Base-by-base conservation (phyloP, 2,329 filamentous ascomycete genomes). In the Sordariomycetes sp. region DNA sequence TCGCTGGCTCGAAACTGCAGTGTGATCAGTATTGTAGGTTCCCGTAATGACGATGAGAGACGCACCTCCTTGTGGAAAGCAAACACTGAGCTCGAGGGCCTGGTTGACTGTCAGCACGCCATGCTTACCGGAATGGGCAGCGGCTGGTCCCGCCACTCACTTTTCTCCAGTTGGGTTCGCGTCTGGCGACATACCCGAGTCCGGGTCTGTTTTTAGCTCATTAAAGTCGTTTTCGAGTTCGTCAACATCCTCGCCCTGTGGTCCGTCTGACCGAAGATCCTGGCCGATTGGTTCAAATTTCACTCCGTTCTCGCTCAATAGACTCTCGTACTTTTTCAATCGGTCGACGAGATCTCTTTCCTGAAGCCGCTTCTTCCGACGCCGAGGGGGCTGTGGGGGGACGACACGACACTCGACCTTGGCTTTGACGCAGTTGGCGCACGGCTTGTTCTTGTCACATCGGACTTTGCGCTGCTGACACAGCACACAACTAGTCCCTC, bases 381-480 rank as follows among this genome's bases (percentile, higher is more conserved):
- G 54, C 49, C 77, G 57, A 47, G 75, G 63, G 50, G 77, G 62
- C 49, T 75, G 55, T 45, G 75, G 60, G 47, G 74, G 60, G 42
- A 72, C 57, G 7, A 79, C 71, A 24, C 68, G 65, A 50, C 78
- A 86, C 43, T 82, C 71, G 21, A 69, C 69, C 16, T 66, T 59
- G 34, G 72, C 68, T 54, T 72, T 79, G 50, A 75, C 61, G 49
- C 82, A 86, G 55, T 81, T 80, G 46, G 70, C 64, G 49, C 82
- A 86, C 12, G 82, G 82, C 54, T 78, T 78, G 45, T 70, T 74
- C 55, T 80, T 81, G 54, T 86, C 77, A 55, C 82, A 86, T 39
- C 78, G 78, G 27, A 86, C 71, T 53, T 86, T 86, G 40, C 81
- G 75, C 51, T 83, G 80, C 51, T 87, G 82, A 49, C 84, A 90